phyloP scores from a whole-genome alignment of 371 early-diverging fungal species.

The Mortierella sp. region DNA sequence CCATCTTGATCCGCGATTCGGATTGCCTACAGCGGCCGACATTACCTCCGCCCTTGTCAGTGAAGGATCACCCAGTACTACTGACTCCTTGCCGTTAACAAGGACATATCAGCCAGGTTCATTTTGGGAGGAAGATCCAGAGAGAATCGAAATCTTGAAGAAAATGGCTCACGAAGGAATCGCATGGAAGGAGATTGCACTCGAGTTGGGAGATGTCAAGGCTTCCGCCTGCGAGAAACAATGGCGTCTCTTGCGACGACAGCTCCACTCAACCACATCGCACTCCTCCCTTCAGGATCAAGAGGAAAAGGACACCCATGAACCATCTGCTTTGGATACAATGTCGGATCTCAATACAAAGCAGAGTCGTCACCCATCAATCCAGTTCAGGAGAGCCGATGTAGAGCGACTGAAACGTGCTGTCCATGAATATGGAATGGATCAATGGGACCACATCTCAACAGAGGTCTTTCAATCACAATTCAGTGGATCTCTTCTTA shows the following conservation, averaged over 20 bases:
- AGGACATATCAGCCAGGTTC: neutral
- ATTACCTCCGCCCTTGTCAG: no score
- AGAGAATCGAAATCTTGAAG: conserved; percentile 5
- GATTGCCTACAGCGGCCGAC: no score
- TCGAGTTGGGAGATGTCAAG: conserved; percentile 13
- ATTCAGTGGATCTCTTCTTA: conserved; percentile 10
- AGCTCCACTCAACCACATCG: neutral
- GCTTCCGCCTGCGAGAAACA: conserved; percentile 30
- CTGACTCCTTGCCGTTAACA: no score
- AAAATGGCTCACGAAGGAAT: conserved; percentile 10
- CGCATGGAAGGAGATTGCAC: conserved; percentile 27
- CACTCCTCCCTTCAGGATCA: no score
- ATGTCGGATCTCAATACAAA: no score
- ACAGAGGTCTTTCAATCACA: conserved; percentile 5
- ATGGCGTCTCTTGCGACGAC: conserved; percentile 20
- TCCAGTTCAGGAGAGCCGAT: neutral
- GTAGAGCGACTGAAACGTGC: conserved; percentile 10
- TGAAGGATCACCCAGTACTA: no score
- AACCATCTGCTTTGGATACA: no score
- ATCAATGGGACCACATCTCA: conserved; percentile 30
- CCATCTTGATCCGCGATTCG: conserved; percentile 20
- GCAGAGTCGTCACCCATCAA: no score
- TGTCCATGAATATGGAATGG: conserved; percentile 16
- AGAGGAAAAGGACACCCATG: neutral
- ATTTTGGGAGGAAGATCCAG: conserved; percentile 19